phyloP scores from a whole-genome alignment of 805 yeast genomes.

The Debaryomyces castellii region DNA sequence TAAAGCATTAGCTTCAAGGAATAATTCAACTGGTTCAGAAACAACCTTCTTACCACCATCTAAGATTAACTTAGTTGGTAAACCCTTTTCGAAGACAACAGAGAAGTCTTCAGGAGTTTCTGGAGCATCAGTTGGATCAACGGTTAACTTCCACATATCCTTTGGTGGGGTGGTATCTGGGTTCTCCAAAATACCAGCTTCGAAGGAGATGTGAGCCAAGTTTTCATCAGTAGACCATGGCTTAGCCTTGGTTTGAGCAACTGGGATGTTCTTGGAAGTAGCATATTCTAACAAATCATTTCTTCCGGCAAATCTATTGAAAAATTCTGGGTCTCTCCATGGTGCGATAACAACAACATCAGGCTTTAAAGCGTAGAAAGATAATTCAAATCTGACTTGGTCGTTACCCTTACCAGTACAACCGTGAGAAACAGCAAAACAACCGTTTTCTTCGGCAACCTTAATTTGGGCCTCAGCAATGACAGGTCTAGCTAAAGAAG shows the following conservation, averaged over 20 bases:
- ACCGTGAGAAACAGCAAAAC: constrained; percentile 98
- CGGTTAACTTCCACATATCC: constrained; percentile 99
- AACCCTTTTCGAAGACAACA: constrained; percentile 79
- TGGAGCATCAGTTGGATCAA: constrained; percentile 95
- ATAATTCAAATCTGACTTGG: constrained; percentile 96
- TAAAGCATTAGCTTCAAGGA: constrained; percentile 87
- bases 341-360: constrained; percentile 97
- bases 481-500: constrained; percentile 98
- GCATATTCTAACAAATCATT: constrained; percentile 94
- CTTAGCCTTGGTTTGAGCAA: constrained; percentile 95
- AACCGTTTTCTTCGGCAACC: constrained; percentile 95
- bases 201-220: constrained; percentile 97
- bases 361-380: constrained; percentile 97
- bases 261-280: constrained; percentile 87
- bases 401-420: constrained; percentile 99
- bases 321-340: constrained; percentile 97
- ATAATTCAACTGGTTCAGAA: constrained; percentile 88
- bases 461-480: constrained; percentile 97
- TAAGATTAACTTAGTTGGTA: constrained; percentile 78
- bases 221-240: constrained; percentile 99
- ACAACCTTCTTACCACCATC: constrained; percentile 59
- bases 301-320: constrained; percentile 97
- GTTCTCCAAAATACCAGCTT: constrained; percentile 98
- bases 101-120: constrained; percentile 86
- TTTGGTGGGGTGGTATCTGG: constrained; percentile 99